Percentiles rank a stretch among this genome's conserved stretches.
These are phyloP conservation scores for Allium sativum DNA, from an alignment of 106 monocot genomes.

Conservation along the genomic window DNA sequence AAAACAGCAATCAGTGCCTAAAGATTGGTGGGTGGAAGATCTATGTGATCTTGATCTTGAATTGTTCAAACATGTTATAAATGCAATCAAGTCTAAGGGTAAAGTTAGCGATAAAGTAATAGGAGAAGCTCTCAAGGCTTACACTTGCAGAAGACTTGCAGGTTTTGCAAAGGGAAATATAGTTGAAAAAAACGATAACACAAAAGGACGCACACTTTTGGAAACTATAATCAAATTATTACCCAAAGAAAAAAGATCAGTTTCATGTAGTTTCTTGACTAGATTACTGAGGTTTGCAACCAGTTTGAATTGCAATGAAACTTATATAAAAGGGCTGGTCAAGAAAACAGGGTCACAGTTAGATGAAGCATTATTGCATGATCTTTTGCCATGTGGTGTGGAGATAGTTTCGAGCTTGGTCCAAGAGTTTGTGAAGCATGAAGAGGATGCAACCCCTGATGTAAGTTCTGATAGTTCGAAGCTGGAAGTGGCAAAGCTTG, in stretches of 20 bases:
- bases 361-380: slow-evolving; percentile 19
- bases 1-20: slow-evolving; percentile 15
- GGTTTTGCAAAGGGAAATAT: slow-evolving; percentile 14
- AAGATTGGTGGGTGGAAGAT: slow-evolving; percentile 43
- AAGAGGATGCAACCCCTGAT: neutral
- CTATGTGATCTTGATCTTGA: slow-evolving; percentile 30
- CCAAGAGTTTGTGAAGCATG: slow-evolving; percentile 22
- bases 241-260: slow-evolving; percentile 20
- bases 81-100: slow-evolving; percentile 15
- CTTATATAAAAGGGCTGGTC: slow-evolving; percentile 17
- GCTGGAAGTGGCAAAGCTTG: slow-evolving; percentile 21
- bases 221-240: slow-evolving; percentile 29
- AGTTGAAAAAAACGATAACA: slow-evolving; percentile 1
- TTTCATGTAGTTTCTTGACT: slow-evolving; percentile 27
- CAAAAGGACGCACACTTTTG: slow-evolving; percentile 11
- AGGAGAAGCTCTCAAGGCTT: slow-evolving; percentile 28
- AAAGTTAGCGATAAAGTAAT: slow-evolving; percentile 11
- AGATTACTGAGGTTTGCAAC: slow-evolving; percentile 19
- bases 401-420: slow-evolving; percentile 18
- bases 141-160: slow-evolving; percentile 22
- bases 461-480: slow-evolving; percentile 11
- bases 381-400: slow-evolving; percentile 14
- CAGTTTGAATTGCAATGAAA: slow-evolving; percentile 16
- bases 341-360: slow-evolving; percentile 21
- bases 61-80: slow-evolving; percentile 12